Percentiles rank a stretch among this genome's conserved stretches.
These are phyloP conservation scores for Coemansia nantahalensis DNA, from an alignment of 192 early-diverging fungal species.

Conservation along the genomic window DNA sequence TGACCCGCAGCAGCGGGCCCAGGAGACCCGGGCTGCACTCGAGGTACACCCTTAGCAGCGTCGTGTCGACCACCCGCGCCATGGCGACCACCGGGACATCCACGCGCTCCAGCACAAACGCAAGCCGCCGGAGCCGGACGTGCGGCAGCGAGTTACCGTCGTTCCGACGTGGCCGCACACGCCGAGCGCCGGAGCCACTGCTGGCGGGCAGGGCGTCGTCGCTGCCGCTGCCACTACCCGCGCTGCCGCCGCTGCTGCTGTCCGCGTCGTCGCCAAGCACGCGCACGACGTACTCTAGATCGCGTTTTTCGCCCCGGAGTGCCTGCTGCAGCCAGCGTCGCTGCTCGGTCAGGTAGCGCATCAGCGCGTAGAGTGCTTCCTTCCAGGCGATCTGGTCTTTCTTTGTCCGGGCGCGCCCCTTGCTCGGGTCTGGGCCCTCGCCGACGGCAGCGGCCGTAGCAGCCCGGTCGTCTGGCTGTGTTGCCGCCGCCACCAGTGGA, in stretches of 20 bases:
- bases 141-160: slow-evolving; percentile 41
- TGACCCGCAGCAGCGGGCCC: slow-evolving; percentile 89
- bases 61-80: slow-evolving; percentile 81
- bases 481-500: no score
- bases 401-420: neutral
- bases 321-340: slow-evolving; percentile 69
- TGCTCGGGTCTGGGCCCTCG: slow-evolving; percentile 1
- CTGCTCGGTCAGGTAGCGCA: slow-evolving; percentile 87
- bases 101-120: slow-evolving; percentile 40
- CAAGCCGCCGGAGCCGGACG: slow-evolving; percentile 35
- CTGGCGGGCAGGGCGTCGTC: neutral
- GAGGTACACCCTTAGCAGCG: slow-evolving; percentile 88
- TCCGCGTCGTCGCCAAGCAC: slow-evolving; percentile 31
- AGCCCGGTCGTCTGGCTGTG: no score
- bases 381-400: slow-evolving; percentile 35
- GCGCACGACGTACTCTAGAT: slow-evolving; percentile 40
- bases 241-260: slow-evolving; percentile 7
- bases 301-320: slow-evolving; percentile 32
- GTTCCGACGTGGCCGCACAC: neutral
- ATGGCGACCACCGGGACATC: slow-evolving; percentile 50
- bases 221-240: neutral
- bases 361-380: slow-evolving; percentile 58
- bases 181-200: neutral
- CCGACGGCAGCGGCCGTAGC: neutral
- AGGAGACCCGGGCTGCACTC: slow-evolving; percentile 81